Conservation (phyloP, 2,329 filamentous ascomycete species). For the Lasiodiplodia citricola region DNA sequence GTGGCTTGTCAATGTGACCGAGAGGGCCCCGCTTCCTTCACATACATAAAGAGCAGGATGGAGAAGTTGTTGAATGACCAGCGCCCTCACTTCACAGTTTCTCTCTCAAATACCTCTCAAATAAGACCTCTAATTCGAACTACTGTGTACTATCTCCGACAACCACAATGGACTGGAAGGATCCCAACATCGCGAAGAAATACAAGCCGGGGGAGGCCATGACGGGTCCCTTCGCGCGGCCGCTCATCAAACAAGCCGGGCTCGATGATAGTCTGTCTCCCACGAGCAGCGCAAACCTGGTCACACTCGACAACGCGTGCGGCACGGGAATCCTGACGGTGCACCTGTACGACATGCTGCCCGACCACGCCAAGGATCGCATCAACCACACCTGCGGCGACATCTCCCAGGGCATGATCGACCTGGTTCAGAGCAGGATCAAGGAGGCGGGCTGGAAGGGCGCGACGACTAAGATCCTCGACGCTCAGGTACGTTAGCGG, state of each 20-base stretch:
- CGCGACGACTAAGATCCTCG: constrained; percentile 49
- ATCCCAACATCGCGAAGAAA: constrained; percentile 31
- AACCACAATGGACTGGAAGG: constrained; percentile 25
- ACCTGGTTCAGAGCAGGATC: constrained; percentile 47
- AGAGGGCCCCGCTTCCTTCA: not conserved
- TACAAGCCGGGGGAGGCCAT: constrained; percentile 40
- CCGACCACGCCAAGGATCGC: constrained; percentile 44
- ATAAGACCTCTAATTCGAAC: not conserved
- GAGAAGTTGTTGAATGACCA: not conserved
- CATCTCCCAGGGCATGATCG: constrained; percentile 51
- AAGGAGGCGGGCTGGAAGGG: constrained; percentile 54
- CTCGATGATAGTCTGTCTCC: constrained; percentile 29
- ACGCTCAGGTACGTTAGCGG: constrained; percentile 50
- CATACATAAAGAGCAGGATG: constrained; percentile 2
- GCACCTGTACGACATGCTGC: constrained; percentile 49
- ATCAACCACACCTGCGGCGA: constrained; percentile 60
- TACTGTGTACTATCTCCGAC: not conserved
- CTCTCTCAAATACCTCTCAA: not conserved
- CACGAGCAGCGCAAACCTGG: constrained; percentile 29
- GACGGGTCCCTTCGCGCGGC: constrained; percentile 38
- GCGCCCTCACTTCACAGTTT: not conserved
- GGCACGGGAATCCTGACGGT: constrained; percentile 58
- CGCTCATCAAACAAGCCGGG: constrained; percentile 39
- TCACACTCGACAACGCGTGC: constrained; percentile 60
- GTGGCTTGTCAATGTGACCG: not conserved